A percentile compares a stretch with the other conserved stretches of the same genome.
These are phyloP conservation scores for Monosporascus sp. DNA, from an alignment of 2,329 filamentous ascomycete genomes.

Conservation along the genomic window DNA sequence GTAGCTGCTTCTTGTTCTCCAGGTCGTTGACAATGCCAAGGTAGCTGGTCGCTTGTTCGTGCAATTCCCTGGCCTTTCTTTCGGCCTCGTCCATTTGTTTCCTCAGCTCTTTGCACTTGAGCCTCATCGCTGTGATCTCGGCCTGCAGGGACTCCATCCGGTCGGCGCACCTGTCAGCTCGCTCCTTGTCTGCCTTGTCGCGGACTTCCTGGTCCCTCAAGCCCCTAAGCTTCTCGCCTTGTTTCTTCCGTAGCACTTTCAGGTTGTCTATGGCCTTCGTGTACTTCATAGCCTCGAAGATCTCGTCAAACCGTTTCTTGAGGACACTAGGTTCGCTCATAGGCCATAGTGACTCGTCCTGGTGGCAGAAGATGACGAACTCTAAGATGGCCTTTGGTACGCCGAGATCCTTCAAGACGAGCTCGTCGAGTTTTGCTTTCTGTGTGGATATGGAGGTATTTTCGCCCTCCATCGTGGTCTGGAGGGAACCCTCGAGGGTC, in stretches of 20 bases:
- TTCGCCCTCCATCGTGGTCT: slow-evolving; percentile 75
- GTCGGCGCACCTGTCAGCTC: slow-evolving; percentile 67
- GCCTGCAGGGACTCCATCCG: slow-evolving; percentile 58
- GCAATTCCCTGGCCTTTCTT: slow-evolving; percentile 58
- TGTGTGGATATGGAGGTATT: slow-evolving; percentile 72
- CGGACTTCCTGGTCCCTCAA: slow-evolving; percentile 71
- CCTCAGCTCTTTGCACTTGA: slow-evolving; percentile 53
- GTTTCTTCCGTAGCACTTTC: slow-evolving; percentile 77
- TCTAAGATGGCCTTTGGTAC: slow-evolving; percentile 88
- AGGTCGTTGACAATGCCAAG: slow-evolving; percentile 70
- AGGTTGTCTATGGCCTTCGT: slow-evolving; percentile 97
- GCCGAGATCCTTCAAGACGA: slow-evolving; percentile 81
- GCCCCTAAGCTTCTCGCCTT: slow-evolving; percentile 68
- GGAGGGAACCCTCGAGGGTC: slow-evolving; percentile 74
- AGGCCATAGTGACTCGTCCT: slow-evolving; percentile 96
- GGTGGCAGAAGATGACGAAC: slow-evolving; percentile 96
- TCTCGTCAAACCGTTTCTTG: slow-evolving; percentile 95
- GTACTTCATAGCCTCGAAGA: slow-evolving; percentile 95
- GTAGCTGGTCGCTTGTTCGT: slow-evolving; percentile 67
- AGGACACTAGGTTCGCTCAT: slow-evolving; percentile 80
- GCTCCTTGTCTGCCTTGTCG: slow-evolving; percentile 79
- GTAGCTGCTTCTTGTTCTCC: slow-evolving; percentile 69
- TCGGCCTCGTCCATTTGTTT: slow-evolving; percentile 57
- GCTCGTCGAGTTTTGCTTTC: slow-evolving; percentile 73
- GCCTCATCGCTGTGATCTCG: slow-evolving; percentile 58